Evolutionary conservation across 441 rosid genomes (phyloP).

Genomic region (Syzygium malaccense): DNA sequence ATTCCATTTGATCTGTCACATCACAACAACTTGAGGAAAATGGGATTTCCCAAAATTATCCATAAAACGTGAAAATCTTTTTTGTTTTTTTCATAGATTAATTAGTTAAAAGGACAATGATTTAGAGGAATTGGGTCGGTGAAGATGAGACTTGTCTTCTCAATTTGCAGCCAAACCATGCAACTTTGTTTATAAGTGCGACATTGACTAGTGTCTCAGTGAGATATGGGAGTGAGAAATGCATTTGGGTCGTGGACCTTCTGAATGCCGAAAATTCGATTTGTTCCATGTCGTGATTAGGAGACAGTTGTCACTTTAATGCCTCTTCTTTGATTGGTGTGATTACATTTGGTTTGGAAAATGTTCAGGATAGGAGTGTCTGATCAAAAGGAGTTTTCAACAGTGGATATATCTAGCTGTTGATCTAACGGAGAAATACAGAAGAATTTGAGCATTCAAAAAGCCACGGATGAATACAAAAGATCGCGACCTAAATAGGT

Average conservation of each 20-base stretch:
- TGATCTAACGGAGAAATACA: background rate
- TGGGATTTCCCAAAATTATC: too few relatives aligned
- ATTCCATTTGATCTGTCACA: too few relatives aligned
- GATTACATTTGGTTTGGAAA: rapidly evolving
- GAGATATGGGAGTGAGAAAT: background rate
- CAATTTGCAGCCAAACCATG: background rate
- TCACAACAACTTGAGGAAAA: too few relatives aligned
- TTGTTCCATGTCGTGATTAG: rapidly evolving
- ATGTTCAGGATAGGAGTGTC: background rate
- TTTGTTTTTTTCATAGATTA: too few relatives aligned
- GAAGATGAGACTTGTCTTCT: background rate
- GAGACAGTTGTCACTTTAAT: rapidly evolving
- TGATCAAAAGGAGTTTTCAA: too few relatives aligned
- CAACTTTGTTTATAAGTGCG: too few relatives aligned
- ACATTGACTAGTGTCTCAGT: background rate
- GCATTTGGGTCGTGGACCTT: background rate
- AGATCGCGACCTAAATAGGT: rapidly evolving
- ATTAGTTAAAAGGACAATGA: too few relatives aligned
- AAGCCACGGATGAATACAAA: rapidly evolving
- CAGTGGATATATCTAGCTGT: rapidly evolving
- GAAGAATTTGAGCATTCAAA: rapidly evolving
- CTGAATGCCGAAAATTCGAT: background rate
- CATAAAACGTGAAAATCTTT: too few relatives aligned
- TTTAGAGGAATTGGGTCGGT: background rate
- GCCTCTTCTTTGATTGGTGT: background rate